A percentile compares a stretch with the other conserved stretches of the same genome.
phyloP scores from a whole-genome alignment of 1,284 basidiomycete genomes.

The Cystobasidium slooffiae region DNA sequence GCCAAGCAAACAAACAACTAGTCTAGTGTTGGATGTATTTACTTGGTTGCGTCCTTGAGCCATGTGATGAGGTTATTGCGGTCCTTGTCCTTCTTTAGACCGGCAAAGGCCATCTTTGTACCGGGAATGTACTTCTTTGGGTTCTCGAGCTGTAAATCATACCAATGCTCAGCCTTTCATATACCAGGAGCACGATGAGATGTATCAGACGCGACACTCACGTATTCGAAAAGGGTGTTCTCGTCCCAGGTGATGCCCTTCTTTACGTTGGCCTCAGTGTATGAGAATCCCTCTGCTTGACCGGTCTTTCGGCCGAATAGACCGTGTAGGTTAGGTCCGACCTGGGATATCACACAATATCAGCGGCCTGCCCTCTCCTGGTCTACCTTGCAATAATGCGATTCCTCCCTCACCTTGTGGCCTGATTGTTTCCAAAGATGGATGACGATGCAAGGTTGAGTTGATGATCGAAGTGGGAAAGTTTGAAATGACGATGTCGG shows the following conservation, averaged over 20 bases:
- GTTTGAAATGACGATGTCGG: not conserved
- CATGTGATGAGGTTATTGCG: conserved; percentile 42
- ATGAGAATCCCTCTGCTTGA: conserved; percentile 77
- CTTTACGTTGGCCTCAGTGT: conserved; percentile 95
- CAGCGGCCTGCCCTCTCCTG: not conserved
- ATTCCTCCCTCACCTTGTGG: conserved; percentile 14
- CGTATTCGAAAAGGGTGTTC: conserved; percentile 88
- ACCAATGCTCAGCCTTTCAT: not conserved
- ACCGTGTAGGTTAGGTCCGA: conserved; percentile 38
- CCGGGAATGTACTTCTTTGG: conserved; percentile 98
- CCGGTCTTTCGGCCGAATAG: conserved; percentile 82
- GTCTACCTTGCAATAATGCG: not conserved
- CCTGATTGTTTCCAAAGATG: not conserved
- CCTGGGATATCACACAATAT: not conserved
- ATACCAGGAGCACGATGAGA: not conserved
- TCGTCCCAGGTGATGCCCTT: conserved; percentile 86
- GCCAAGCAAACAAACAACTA: too few species aligned
- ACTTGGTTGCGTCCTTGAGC: conserved; percentile 33
- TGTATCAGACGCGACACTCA: conserved; percentile 54
- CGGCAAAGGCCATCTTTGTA: conserved; percentile 97
- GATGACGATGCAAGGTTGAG: not conserved
- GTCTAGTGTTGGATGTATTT: too few species aligned
- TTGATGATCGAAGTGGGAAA: not conserved
- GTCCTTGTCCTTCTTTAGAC: conserved; percentile 88
- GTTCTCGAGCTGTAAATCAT: conserved; percentile 66